A percentile compares a stretch with the other conserved stretches of the same genome.
phyloP scores from a whole-genome alignment of 116 monocot genomes.

The Papilionanthe hybrid region DNA sequence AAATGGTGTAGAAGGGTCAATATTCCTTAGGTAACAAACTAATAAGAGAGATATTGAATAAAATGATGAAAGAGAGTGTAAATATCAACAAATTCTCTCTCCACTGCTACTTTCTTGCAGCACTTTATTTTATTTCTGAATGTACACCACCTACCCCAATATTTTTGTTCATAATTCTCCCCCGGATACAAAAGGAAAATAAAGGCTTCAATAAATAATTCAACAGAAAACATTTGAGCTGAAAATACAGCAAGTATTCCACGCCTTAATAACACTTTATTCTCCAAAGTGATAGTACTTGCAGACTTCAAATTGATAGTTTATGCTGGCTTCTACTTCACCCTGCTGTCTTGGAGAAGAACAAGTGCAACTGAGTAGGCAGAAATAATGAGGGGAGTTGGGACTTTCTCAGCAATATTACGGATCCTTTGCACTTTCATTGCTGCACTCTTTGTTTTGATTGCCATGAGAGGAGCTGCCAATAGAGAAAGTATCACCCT shows the following conservation, averaged over 20 bases:
- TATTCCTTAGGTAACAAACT: no score
- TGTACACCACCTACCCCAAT: no score
- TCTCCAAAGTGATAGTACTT: neutral
- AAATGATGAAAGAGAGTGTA: no score
- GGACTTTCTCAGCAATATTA: constrained; percentile 35
- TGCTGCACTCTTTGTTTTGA: constrained; percentile 29
- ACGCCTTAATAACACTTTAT: neutral
- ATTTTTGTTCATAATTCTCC: no score
- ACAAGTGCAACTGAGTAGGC: constrained; percentile 29
- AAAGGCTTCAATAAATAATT: no score
- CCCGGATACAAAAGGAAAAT: no score
- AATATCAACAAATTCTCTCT: no score
- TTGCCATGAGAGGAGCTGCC: constrained; percentile 32
- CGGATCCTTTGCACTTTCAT: constrained; percentile 20
- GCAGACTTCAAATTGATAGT: neutral
- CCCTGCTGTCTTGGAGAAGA: constrained; percentile 35
- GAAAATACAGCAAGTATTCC: neutral
- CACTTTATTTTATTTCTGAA: no score
- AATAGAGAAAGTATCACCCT: constrained; percentile 29
- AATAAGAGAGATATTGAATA: no score
- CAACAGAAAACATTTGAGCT: neutral
- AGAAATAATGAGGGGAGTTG: constrained; percentile 35
- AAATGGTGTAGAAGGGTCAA: no score
- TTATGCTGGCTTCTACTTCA: constrained; percentile 9
- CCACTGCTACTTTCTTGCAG: no score